Evolutionary conservation across 2,329 filamentous ascomycete genomes (phyloP).

Genomic region (Rhinocladiella similis): DNA sequence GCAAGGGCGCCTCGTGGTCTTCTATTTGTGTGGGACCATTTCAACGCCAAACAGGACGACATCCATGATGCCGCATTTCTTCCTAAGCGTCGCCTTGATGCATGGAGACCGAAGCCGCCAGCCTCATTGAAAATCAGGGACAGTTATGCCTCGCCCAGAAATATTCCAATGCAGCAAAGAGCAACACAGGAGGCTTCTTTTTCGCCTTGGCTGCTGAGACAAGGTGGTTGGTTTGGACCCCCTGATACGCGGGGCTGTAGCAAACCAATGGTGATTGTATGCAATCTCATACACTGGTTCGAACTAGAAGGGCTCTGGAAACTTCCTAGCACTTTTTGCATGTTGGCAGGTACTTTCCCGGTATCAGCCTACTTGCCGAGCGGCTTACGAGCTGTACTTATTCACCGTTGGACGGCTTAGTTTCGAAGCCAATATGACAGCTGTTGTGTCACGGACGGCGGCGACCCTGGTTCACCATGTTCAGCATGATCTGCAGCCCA

Average conservation of each 20-base stretch:
- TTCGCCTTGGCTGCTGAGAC: constrained; percentile 8
- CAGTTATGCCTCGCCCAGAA: constrained; percentile 12
- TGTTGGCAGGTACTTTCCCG: constrained; percentile 7
- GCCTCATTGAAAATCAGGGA: constrained; percentile 14
- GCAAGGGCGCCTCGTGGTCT: constrained; percentile 25
- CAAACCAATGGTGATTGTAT: constrained; percentile 11
- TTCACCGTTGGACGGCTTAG: constrained; percentile 7
- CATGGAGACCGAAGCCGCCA: constrained; percentile 12
- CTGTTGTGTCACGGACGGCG: constrained; percentile 21
- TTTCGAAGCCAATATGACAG: constrained; percentile 27
- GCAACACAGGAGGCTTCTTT: not conserved
- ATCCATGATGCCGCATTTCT: constrained; percentile 22
- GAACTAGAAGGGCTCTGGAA: not conserved
- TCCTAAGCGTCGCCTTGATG: constrained; percentile 22
- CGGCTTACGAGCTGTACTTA: not conserved
- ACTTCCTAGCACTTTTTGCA: constrained; percentile 2
- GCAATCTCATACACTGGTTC: constrained; percentile 14
- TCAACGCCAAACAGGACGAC: constrained; percentile 23
- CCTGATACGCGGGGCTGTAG: constrained; percentile 18
- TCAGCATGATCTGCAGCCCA: not conserved
- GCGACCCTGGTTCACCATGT: not conserved
- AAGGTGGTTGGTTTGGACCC: constrained; percentile 2
- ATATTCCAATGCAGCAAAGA: constrained; percentile 8
- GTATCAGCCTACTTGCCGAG: constrained; percentile 3
- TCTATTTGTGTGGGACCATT: constrained; percentile 19